Evolutionary conservation across 768 basidiomycete genomes (phyloP).

Genomic region (Auricularia sp.): DNA sequence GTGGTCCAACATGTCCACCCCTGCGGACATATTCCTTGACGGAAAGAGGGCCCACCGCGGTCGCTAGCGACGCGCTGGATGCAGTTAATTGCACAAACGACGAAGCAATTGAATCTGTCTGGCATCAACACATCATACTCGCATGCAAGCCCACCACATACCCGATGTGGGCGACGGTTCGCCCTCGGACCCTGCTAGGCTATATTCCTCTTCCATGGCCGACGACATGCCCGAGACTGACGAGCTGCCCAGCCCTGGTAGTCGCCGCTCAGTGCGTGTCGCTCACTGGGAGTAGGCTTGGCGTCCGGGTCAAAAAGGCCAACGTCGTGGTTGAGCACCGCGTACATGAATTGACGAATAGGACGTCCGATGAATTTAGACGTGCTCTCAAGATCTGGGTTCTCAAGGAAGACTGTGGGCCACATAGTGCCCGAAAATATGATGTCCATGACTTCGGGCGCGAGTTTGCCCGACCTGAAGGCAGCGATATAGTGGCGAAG

Average conservation of each 20-base stretch:
- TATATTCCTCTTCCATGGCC: neutral
- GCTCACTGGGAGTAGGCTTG: conserved; percentile 15
- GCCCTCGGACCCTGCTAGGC: neutral
- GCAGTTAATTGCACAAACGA: conserved; percentile 24
- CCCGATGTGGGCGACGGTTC: neutral
- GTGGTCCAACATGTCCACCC: conserved; percentile 53
- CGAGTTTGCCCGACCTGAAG: conserved; percentile 49
- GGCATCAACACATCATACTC: neutral
- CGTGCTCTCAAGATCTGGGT: conserved; percentile 64
- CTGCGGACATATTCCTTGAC: conserved; percentile 57
- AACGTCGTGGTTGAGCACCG: conserved; percentile 56
- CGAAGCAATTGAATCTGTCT: conserved; percentile 42
- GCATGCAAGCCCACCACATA: neutral
- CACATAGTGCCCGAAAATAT: conserved; percentile 57
- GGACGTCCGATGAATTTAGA: conserved; percentile 51
- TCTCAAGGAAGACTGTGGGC: conserved; percentile 67
- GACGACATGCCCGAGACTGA: neutral
- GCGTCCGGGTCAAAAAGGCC: conserved; percentile 38
- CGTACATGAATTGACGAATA: conserved; percentile 56
- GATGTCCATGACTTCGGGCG: conserved; percentile 48
- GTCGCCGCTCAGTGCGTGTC: conserved; percentile 10
- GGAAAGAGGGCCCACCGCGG: conserved; percentile 27
- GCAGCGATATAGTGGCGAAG: conserved; percentile 41
- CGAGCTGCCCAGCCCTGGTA: neutral
- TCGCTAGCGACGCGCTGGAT: conserved; percentile 20